Evolutionary conservation across 306 rosid genomes (phyloP).

Genomic region (Rosa rugosa): DNA sequence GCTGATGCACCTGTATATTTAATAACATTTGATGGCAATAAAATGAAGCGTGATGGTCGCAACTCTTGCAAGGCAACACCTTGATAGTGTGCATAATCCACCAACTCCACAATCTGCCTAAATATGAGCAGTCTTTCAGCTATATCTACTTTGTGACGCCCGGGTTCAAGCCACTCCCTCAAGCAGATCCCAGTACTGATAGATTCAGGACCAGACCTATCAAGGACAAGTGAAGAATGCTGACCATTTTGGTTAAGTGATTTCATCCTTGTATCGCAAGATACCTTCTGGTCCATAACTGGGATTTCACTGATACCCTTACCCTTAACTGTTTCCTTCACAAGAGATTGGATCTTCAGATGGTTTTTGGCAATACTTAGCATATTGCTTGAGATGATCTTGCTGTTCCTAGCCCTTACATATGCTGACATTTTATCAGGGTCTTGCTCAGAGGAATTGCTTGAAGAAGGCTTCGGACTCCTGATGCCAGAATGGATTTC

Average conservation of each 20-base stretch:
- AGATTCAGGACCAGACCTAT: slow-evolving; percentile 22
- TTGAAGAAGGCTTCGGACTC: slow-evolving; percentile 26
- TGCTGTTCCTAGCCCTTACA: slow-evolving; percentile 31
- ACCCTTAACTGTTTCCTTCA: slow-evolving; percentile 42
- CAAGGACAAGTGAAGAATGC: slow-evolving; percentile 26
- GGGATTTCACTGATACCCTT: slow-evolving; percentile 36
- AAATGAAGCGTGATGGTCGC: slow-evolving; percentile 47
- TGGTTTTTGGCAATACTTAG: slow-evolving; percentile 15
- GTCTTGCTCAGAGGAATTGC: slow-evolving; percentile 25
- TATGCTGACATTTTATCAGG: slow-evolving; percentile 33
- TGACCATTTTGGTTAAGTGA: slow-evolving; percentile 21
- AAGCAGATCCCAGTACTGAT: slow-evolving; percentile 40
- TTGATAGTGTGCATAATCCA: slow-evolving; percentile 50
- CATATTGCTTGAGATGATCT: slow-evolving; percentile 37
- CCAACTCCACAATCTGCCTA: slow-evolving; percentile 55
- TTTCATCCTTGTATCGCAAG: slow-evolving; percentile 23
- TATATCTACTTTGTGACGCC: slow-evolving; percentile 32
- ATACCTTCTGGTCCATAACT: slow-evolving; percentile 24
- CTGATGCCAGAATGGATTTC: slow-evolving; percentile 30
- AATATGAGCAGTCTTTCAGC: slow-evolving; percentile 44
- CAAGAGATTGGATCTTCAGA: slow-evolving; percentile 31
- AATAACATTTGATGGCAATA: slow-evolving; percentile 46
- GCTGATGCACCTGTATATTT: slow-evolving; percentile 45
- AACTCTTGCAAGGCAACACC: slow-evolving; percentile 56
- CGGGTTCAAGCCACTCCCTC: slow-evolving; percentile 53